phyloP scores from a whole-genome alignment of 2,329 filamentous ascomycete species.

The Botrytis aclada region DNA sequence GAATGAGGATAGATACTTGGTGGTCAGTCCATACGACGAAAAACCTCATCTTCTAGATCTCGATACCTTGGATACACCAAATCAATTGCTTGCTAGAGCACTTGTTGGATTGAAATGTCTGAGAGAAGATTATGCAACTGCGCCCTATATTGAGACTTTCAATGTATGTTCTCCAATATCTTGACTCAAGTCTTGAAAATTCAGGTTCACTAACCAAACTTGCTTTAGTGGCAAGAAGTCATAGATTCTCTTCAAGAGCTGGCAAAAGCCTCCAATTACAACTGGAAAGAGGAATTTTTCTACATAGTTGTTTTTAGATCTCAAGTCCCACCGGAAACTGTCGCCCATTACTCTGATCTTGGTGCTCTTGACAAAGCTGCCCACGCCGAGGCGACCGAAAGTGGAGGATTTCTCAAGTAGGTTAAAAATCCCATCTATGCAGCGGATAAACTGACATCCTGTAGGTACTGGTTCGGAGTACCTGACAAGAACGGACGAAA shows the following conservation, averaged over 20 bases:
- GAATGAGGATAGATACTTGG: constrained; percentile 43
- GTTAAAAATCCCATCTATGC: neutral
- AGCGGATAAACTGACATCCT: constrained; percentile 17
- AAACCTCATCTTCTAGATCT: constrained; percentile 71
- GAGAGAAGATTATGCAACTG: constrained; percentile 71
- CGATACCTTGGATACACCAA: constrained; percentile 59
- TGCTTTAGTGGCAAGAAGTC: constrained; percentile 54
- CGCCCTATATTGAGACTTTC: constrained; percentile 69
- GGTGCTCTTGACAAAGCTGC: constrained; percentile 72
- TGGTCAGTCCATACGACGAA: constrained; percentile 74
- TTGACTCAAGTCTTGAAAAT: neutral
- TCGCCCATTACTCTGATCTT: constrained; percentile 57
- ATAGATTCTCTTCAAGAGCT: constrained; percentile 57
- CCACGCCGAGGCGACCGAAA: constrained; percentile 74
- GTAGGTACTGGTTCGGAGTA: constrained; percentile 81
- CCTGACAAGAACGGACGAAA: constrained; percentile 70
- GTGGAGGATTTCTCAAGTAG: constrained; percentile 78
- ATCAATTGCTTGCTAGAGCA: constrained; percentile 68
- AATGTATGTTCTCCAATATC: constrained; percentile 45
- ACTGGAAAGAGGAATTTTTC: constrained; percentile 64
- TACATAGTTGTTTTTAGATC: constrained; percentile 86
- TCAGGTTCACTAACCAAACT: neutral
- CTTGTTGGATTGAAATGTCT: constrained; percentile 61
- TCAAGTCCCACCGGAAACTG: constrained; percentile 62
- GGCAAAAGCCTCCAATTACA: constrained; percentile 44